phyloP scores from a whole-genome alignment of 805 yeast genomes.

The Candida awuae region DNA sequence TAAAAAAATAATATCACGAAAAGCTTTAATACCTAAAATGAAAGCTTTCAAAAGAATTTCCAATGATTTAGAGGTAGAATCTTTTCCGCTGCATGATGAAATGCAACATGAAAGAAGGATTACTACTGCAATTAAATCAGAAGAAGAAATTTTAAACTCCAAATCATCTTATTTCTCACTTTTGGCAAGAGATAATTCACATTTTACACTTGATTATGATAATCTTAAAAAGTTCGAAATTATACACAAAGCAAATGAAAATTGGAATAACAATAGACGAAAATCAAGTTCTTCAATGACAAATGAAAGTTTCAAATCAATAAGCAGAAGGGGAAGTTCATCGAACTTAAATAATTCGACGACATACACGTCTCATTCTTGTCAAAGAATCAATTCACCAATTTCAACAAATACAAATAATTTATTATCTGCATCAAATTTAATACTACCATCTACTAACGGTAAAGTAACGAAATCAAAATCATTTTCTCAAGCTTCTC shows the following conservation, averaged over 20 bases:
- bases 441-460: no score
- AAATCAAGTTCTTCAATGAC: slow-evolving; percentile 14
- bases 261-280: slow-evolving; percentile 28
- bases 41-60: slow-evolving; percentile 30
- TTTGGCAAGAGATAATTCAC: slow-evolving; percentile 2
- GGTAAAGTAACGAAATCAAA: no score
- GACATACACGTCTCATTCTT: no score
- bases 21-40: slow-evolving; percentile 27
- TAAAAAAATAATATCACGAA: slow-evolving; percentile 25
- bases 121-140: slow-evolving; percentile 27
- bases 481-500: background rate
- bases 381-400: no score
- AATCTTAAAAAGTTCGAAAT: slow-evolving; percentile 27
- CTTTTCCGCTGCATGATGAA: slow-evolving; percentile 30
- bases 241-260: slow-evolving; percentile 29
- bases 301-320: slow-evolving; percentile 9
- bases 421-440: no score
- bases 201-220: slow-evolving; percentile 14
- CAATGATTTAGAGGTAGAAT: slow-evolving; percentile 28
- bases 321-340: slow-evolving; percentile 8
- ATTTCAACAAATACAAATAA: background rate
- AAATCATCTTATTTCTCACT: slow-evolving; percentile 10
- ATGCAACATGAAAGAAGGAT: slow-evolving; percentile 29
- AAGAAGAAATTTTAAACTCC: slow-evolving; percentile 19
- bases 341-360: no score